Conservation (phyloP, 192 early-diverging fungal genomes). For the Linnemannia schmuckeri region DNA sequence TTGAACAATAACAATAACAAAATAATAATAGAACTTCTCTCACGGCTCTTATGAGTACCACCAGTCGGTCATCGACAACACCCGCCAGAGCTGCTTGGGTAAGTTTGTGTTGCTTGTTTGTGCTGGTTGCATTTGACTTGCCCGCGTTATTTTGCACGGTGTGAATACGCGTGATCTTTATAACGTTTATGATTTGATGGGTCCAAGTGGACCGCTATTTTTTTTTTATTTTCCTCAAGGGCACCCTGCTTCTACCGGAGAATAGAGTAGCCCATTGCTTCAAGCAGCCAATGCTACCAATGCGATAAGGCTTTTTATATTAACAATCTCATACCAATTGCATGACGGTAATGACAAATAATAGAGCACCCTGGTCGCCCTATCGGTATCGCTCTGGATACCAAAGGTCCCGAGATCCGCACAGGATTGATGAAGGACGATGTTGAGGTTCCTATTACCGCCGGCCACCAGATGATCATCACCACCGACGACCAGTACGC, state of each 20-base stretch:
- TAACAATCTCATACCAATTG: neutral
- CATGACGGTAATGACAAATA: no score
- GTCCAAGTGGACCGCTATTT: neutral
- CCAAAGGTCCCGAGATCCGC: conserved; percentile 91
- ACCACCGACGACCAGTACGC: conserved; percentile 75
- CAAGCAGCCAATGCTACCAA: neutral
- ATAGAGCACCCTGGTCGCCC: conserved; percentile 64
- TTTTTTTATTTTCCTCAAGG: neutral
- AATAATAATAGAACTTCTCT: conserved; percentile 60
- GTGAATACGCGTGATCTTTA: neutral
- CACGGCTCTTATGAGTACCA: conserved; percentile 75
- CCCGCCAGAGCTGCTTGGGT: conserved; percentile 61
- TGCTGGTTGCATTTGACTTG: conserved; percentile 4
- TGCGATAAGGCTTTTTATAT: neutral
- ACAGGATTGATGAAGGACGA: conserved; percentile 85
- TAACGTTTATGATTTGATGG: neutral
- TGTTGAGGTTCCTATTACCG: conserved; percentile 77
- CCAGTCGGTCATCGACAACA: conserved; percentile 72
- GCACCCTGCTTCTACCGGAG: neutral
- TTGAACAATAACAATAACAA: neutral
- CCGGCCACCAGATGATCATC: conserved; percentile 86
- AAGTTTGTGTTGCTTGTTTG: conserved; percentile 22
- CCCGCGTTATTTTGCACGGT: conserved; percentile 7
- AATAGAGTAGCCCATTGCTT: neutral
- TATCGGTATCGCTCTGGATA: conserved; percentile 84